A percentile compares a stretch with the other conserved stretches of the same genome.
These are phyloP conservation scores for Candida maesae DNA, from an alignment of 805 yeast species.

Conservation along the genomic window DNA sequence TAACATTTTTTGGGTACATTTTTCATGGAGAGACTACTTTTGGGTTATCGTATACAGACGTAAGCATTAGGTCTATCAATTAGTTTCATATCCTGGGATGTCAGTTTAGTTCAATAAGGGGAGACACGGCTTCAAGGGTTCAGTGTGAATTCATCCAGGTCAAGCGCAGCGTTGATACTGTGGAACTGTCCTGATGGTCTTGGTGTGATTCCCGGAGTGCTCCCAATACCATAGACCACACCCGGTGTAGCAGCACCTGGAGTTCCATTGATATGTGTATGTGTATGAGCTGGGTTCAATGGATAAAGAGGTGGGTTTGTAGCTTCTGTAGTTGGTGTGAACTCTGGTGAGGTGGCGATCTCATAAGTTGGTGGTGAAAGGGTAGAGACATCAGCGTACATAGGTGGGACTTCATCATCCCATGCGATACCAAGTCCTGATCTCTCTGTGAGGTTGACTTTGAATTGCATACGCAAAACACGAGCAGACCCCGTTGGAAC, in stretches of 20 bases:
- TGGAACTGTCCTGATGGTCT: slow-evolving; percentile 25
- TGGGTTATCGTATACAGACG: no score
- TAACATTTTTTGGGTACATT: no score
- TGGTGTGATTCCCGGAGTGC: slow-evolving; percentile 36
- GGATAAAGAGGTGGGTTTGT: slow-evolving; percentile 28
- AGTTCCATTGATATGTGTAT: slow-evolving; percentile 22
- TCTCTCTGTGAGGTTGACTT: slow-evolving; percentile 76
- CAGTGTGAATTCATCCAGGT: slow-evolving; percentile 20
- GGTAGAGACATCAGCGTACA: slow-evolving; percentile 79
- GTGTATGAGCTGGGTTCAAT: slow-evolving; percentile 25
- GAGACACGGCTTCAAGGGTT: slow-evolving; percentile 2
- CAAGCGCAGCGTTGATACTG: slow-evolving; percentile 25
- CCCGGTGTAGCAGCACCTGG: slow-evolving; percentile 30
- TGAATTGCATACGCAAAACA: slow-evolving; percentile 91
- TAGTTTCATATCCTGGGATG: neutral
- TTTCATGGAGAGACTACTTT: no score
- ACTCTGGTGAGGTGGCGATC: slow-evolving; percentile 22
- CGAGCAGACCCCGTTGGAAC: slow-evolving; percentile 94
- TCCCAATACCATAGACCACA: slow-evolving; percentile 41
- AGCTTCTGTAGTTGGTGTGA: slow-evolving; percentile 11
- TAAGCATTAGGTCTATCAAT: no score
- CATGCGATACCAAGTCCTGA: slow-evolving; percentile 96
- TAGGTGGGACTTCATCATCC: slow-evolving; percentile 99
- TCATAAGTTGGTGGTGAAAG: slow-evolving; percentile 84
- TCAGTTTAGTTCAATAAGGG: neutral